Evolutionary conservation across 1,284 basidiomycete species (phyloP), one percentile per base, ranked within the genome.

Genomic region (Boletus albobrunnescens): DNA sequence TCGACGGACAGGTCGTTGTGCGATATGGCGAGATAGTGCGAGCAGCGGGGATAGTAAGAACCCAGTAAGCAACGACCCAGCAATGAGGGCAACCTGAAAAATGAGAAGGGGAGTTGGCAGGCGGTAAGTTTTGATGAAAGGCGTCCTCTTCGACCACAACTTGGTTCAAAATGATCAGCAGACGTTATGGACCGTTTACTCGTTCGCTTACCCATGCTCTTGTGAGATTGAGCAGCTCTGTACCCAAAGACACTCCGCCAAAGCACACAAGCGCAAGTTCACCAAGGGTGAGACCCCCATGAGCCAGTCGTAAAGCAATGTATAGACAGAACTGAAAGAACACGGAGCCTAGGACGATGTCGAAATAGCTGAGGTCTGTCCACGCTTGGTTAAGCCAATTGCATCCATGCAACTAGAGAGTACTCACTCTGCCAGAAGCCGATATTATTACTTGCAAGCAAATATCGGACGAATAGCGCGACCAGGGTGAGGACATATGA

Each of bases 311-410:
- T 41, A 96, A 81, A 44, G 90, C 90, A 40, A 88, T 77, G 64
- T 98, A 99, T 44, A 98, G 74, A 36, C 90, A 84, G 57, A 92
- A 85, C 64, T 99, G 96, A 67, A 89, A 98, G 69, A 95, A 91
- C 37, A 90, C 64, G 0, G 91, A 83, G 19, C 81, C 79, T 11
- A 87, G 72, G 16, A 82, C 70, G 41, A 92, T 77, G 61, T 99
- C 95, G 51, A 91, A 81, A 53, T 79, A 75, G 55, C 79, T 82
- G 67, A 94, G 73, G 71, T 91, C 87, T 94, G 58, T 46, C 36
- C 39, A 40, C n/a, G n/a, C 36, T 41, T 31, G 16, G 17, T 37
- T 63, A 35, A 54, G 52, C 35, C 9, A 7, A 40, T 40, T 44
- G 11, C 16, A 45, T 30, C 19, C 2, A 3, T 20, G 32, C 30